Percentiles rank a stretch among this genome's conserved stretches.
phyloP scores from a whole-genome alignment of 495 filamentous ascomycete species.

The Podospora pseudocomata region DNA sequence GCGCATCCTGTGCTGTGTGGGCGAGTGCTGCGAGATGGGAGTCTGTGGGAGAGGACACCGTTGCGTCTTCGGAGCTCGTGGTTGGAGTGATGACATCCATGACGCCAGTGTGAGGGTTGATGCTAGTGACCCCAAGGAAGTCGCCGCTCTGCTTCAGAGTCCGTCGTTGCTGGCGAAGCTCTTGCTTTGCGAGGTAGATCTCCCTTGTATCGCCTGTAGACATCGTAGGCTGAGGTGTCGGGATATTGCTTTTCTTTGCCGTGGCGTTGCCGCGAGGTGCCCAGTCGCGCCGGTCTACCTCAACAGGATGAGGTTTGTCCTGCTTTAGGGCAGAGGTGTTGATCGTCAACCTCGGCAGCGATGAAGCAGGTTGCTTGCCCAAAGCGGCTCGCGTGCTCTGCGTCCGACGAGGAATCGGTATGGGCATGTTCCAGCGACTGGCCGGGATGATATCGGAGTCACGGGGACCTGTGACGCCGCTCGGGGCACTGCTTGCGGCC shows the following conservation, averaged over 20 bases:
- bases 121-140: conserved; percentile 52
- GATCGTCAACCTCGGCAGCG: background rate
- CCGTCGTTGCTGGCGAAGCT: conserved; percentile 35
- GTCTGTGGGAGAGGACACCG: conserved; percentile 12
- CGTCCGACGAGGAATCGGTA: conserved; percentile 19
- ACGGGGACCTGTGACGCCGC: conserved; percentile 7
- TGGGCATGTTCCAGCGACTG: conserved; percentile 22
- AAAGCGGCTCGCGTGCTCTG: conserved; percentile 11
- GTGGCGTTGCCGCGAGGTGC: background rate
- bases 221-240: conserved; percentile 7
- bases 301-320: background rate
- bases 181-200: conserved; percentile 37
- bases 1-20: conserved; percentile 28
- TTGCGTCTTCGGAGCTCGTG: conserved; percentile 30
- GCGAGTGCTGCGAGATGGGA: conserved; percentile 30
- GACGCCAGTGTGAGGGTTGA: conserved; percentile 52
- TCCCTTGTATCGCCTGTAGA: conserved; percentile 21
- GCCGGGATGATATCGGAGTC: conserved; percentile 22
- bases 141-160: conserved; percentile 46
- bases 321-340: background rate
- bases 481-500: background rate
- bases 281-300: background rate
- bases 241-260: background rate
- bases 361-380: background rate
- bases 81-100: conserved; percentile 46